Percentiles rank a stretch among this genome's conserved stretches.
Conservation (phyloP, 768 basidiomycete genomes). For the Thelephora ganbajun region DNA sequence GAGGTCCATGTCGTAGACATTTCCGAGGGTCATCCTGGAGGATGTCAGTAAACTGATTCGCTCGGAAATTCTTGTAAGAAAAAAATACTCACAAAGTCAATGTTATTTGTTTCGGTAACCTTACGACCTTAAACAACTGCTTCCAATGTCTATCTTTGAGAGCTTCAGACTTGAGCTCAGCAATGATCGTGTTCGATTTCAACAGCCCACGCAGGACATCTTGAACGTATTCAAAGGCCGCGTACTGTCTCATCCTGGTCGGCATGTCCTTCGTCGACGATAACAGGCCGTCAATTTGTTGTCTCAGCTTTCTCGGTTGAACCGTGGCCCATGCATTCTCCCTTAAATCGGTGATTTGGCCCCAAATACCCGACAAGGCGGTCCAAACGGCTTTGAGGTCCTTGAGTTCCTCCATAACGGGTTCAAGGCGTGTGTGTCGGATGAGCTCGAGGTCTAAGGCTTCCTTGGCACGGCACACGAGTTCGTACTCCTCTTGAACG, state of each 20-base stretch:
- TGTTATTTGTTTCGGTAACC: slow-evolving; percentile 60
- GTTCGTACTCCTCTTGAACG: slow-evolving; percentile 89
- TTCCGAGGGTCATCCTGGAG: slow-evolving; percentile 80
- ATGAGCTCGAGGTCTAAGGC: slow-evolving; percentile 87
- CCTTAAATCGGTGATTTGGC: slow-evolving; percentile 75
- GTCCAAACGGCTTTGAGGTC: slow-evolving; percentile 99
- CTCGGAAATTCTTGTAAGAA: slow-evolving; percentile 1
- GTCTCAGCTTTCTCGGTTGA: slow-evolving; percentile 87
- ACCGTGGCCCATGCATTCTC: slow-evolving; percentile 87
- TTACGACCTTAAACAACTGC: slow-evolving; percentile 83
- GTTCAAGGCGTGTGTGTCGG: slow-evolving; percentile 82
- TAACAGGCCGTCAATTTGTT: slow-evolving; percentile 84
- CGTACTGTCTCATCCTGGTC: slow-evolving; percentile 96
- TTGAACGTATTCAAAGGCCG: slow-evolving; percentile 96
- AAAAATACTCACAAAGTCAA: slow-evolving; percentile 45
- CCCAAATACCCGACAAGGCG: slow-evolving; percentile 94
- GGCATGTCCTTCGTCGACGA: slow-evolving; percentile 98
- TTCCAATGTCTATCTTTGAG: slow-evolving; percentile 98
- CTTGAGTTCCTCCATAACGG: slow-evolving; percentile 87
- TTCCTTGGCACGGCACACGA: slow-evolving; percentile 92
- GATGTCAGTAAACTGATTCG: background rate
- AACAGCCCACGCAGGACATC: slow-evolving; percentile 75
- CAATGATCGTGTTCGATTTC: slow-evolving; percentile 82
- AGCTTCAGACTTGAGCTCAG: slow-evolving; percentile 93
- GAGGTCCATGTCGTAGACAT: slow-evolving; percentile 94